Conservation (phyloP, 2,329 filamentous ascomycete species). For the Fragosphaeria purpurea region DNA sequence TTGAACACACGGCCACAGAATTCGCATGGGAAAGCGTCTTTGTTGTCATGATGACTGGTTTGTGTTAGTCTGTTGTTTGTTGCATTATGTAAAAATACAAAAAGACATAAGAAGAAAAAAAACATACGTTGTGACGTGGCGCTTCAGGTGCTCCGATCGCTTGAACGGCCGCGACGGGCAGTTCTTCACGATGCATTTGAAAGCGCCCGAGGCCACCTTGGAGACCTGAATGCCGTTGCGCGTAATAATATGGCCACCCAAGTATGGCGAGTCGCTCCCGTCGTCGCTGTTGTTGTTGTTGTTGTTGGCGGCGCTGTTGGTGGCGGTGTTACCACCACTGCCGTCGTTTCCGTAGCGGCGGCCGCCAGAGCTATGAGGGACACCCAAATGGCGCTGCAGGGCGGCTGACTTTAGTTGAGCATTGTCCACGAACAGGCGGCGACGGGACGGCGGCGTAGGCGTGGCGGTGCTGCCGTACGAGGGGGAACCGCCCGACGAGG, state of each 20-base stretch:
- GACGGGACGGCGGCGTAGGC: background rate
- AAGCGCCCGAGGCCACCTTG: slow-evolving; percentile 19
- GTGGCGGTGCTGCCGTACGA: background rate
- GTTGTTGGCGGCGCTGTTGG: background rate
- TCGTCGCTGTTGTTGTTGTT: background rate
- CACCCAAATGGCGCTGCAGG: background rate
- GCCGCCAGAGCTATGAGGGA: no score
- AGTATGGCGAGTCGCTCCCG: background rate
- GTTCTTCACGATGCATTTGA: slow-evolving; percentile 33
- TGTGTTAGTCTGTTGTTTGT: background rate
- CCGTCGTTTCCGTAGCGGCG: background rate
- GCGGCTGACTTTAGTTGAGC: slow-evolving; percentile 3
- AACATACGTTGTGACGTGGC: slow-evolving; percentile 42
- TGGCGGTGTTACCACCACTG: background rate
- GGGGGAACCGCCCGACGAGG: background rate
- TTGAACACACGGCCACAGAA: slow-evolving; percentile 30
- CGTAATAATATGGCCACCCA: slow-evolving; percentile 7
- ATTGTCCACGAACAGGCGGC: background rate
- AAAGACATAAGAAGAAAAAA: background rate
- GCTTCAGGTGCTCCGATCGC: slow-evolving; percentile 45
- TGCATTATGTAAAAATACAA: background rate
- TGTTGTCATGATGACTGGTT: slow-evolving; percentile 18
- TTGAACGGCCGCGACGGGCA: slow-evolving; percentile 39
- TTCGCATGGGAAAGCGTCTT: slow-evolving; percentile 25
- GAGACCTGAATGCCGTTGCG: slow-evolving; percentile 16